Conservation (phyloP, 768 basidiomycete genomes). For the Sporobolomyces phaffii region DNA sequence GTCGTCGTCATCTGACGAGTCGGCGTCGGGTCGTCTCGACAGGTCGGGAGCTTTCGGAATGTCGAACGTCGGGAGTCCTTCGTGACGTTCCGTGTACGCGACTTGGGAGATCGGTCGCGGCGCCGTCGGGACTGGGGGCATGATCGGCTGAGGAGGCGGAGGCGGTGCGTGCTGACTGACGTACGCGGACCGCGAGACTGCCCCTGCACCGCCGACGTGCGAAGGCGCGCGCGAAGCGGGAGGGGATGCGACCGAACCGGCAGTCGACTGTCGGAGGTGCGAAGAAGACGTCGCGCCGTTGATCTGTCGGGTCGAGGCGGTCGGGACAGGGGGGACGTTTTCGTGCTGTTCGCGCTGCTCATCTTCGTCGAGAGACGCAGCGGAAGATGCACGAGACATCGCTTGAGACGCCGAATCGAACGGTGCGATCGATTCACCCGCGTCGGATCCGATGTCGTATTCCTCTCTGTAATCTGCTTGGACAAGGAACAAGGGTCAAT, state of each 20-base stretch:
- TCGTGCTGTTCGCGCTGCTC: neutral
- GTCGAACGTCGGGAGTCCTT: conserved; percentile 25
- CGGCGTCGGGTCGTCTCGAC: conserved; percentile 13
- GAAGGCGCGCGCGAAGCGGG: neutral
- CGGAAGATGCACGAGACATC: conserved; percentile 31
- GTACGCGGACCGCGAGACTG: neutral
- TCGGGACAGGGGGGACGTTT: neutral
- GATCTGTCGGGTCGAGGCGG: neutral
- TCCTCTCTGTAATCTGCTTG: conserved; percentile 21
- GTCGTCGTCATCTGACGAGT: conserved; percentile 5
- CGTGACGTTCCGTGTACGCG: conserved; percentile 21
- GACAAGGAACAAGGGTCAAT: no score
- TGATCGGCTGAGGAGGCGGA: conserved; percentile 5
- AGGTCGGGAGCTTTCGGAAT: conserved; percentile 35
- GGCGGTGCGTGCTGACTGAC: neutral
- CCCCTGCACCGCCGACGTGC: neutral
- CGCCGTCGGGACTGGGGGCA: conserved; percentile 26
- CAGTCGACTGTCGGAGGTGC: conserved; percentile 7
- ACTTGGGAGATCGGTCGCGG: conserved; percentile 19
- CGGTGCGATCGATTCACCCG: conserved; percentile 34
- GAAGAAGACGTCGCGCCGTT: neutral
- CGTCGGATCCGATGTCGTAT: conserved; percentile 20
- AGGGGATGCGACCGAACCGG: neutral
- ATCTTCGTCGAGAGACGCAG: conserved; percentile 18
- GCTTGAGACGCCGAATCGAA: conserved; percentile 37